phyloP scores from a whole-genome alignment of 1,284 basidiomycete genomes.

The Leccinum subrobustum region DNA sequence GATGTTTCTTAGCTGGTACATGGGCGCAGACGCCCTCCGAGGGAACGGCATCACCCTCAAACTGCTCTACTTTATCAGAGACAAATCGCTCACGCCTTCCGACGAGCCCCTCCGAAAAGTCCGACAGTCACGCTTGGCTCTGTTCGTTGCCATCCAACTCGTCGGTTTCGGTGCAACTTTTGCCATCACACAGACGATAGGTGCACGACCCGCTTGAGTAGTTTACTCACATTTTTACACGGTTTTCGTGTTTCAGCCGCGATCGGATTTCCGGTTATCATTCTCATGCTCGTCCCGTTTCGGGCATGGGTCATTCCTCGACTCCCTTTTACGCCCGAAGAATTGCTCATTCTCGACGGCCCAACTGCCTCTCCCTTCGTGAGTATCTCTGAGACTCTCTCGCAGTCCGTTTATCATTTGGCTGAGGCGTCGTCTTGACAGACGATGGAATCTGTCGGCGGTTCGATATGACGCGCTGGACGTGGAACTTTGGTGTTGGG shows the following conservation, averaged over 20 bases:
- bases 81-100: conserved; percentile 59
- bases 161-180: conserved; percentile 88
- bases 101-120: conserved; percentile 75
- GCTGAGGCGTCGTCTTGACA: conserved; percentile 17
- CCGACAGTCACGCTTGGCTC: conserved; percentile 71
- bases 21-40: conserved; percentile 83
- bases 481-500: too few relatives aligned
- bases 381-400: conserved; percentile 36
- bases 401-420: too few relatives aligned
- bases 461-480: conserved; percentile 37
- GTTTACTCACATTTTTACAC: not conserved
- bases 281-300: conserved; percentile 85
- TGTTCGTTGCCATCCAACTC: conserved; percentile 82
- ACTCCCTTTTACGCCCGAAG: conserved; percentile 77
- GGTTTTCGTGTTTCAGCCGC: conserved; percentile 50
- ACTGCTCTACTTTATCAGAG: conserved; percentile 80
- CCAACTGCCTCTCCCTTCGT: conserved; percentile 84
- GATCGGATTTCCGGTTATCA: conserved; percentile 91
- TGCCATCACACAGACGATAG: conserved; percentile 89
- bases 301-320: conserved; percentile 73
- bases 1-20: conserved; percentile 67
- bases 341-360: conserved; percentile 84
- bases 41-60: conserved; percentile 85
- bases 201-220: conserved; percentile 38
- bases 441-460: conserved; percentile 61